Evolutionary conservation across 441 rosid genomes (phyloP).

Genomic region (Erodium trifolium): DNA sequence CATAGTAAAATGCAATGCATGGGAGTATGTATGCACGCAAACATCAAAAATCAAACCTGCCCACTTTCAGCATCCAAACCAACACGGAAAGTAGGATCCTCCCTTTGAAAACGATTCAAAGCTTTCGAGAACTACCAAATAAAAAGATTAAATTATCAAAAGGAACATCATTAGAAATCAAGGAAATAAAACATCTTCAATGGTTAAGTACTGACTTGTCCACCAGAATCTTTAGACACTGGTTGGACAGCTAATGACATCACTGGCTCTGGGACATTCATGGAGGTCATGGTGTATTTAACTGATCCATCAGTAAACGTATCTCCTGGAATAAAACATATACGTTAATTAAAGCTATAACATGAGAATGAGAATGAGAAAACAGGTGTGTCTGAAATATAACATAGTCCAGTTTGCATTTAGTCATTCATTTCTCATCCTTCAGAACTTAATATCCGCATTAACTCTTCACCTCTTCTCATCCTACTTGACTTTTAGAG

Average conservation of each 20-base stretch:
- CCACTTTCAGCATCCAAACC: slow-evolving; percentile 98
- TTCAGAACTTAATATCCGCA: not conserved
- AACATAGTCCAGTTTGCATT: not conserved
- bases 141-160: slow-evolving; percentile 8
- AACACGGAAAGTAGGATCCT: slow-evolving; percentile 97
- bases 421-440: not conserved
- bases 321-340: slow-evolving; percentile 48
- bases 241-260: slow-evolving; percentile 98
- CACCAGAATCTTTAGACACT: slow-evolving; percentile 88
- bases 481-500: not conserved
- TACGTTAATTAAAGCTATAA: slow-evolving; percentile 11
- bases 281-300: slow-evolving; percentile 94
- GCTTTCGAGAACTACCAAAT: slow-evolving; percentile 80
- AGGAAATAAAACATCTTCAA: slow-evolving; percentile 2
- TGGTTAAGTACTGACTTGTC: slow-evolving; percentile 57
- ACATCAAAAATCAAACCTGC: slow-evolving; percentile 52
- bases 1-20: not conserved
- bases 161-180: slow-evolving; percentile 9
- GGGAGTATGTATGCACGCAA: slow-evolving; percentile 1
- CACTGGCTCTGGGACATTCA: slow-evolving; percentile 98
- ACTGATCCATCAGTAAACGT: slow-evolving; percentile 94
- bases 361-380: not conserved
- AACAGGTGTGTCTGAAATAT: not conserved
- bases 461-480: not conserved
- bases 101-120: slow-evolving; percentile 82